Base-by-base conservation (phyloP, 805 yeast genomes). In the Clavispora carvajalis region DNA sequence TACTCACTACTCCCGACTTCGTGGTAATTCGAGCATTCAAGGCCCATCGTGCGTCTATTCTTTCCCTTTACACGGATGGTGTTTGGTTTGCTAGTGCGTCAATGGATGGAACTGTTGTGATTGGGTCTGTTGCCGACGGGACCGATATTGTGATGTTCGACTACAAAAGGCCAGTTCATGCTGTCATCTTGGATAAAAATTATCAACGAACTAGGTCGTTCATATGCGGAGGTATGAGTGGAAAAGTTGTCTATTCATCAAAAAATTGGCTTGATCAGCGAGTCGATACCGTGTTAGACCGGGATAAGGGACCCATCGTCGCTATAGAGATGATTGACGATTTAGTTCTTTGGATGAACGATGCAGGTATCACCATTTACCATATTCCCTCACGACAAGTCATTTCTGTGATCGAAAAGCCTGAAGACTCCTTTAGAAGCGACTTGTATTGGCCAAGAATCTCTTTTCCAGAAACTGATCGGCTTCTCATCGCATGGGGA, bases 21-120 rank as follows among this genome's bases (percentile, higher is more conserved):
- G 62, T 73, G 6, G 60, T 82, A 0, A 64, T 89, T 1, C 71
- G 95, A 28, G 82, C 96, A 0, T 74, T 86, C 45, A 77, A 87
- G 50, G 89, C 91, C 1, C 96, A 95, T 54, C 71, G 86, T 35
- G 89, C 97, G 0, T 87, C 96, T 0, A 76, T 93, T 2, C 62
- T 90, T 31, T 77, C 87, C 0, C 70, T 88, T 0, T 77, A 80
- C 39, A 72, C 84, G 1, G 95, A 87, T 54, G 93, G 95, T 0
- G 62, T 62, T 7, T 79, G 73, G 53, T 78, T 93, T 44, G 95
- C 93, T 0, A 81, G 95, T 0, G 96, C 90, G 0, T 88, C 97
- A 0, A 82, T 91, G 68, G 99, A 93, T 57, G 99, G 99, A 0
- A 85, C 95, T 0, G 84, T 91, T 0, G 88, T 88, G 1, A 76